These are phyloP conservation scores for Sporothrix schenckii DNA, from an alignment of 2,329 filamentous ascomycete species.

Conservation along the genomic window DNA sequence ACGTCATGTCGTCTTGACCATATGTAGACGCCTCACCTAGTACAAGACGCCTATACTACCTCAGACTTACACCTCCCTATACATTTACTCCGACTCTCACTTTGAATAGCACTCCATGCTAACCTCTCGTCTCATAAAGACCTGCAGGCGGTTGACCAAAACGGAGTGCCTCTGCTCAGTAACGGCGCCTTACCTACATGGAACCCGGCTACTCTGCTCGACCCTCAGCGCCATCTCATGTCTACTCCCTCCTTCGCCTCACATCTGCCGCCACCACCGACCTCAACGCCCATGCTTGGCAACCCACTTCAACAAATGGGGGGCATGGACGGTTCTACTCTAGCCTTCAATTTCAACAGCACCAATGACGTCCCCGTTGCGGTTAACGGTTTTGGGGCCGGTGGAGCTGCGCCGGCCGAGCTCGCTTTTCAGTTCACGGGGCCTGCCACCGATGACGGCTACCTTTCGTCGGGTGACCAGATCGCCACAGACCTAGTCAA, in stretches of 20 bases:
- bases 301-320: constrained; percentile 4
- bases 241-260: background rate
- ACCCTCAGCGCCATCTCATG: constrained; percentile 28
- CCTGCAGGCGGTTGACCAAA: constrained; percentile 36
- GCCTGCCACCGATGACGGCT: constrained; percentile 37
- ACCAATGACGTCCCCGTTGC: background rate
- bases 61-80: background rate
- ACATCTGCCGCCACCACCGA: constrained; percentile 2
- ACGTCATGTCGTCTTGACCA: background rate
- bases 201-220: constrained; percentile 44
- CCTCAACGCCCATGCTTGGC: constrained; percentile 15
- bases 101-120: background rate
- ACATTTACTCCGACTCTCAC: background rate
- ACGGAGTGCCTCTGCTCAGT: background rate
- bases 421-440: constrained; percentile 32
- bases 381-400: background rate
- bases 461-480: constrained; percentile 39
- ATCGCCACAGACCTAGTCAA: constrained; percentile 32
- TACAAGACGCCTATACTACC: background rate
- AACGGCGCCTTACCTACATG: constrained; percentile 42
- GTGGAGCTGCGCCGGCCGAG: background rate
- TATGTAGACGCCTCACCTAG: background rate
- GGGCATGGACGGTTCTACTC: background rate
- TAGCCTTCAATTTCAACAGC: constrained; percentile 19
- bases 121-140: constrained; percentile 36